Base-by-base conservation (phyloP, 2,329 filamentous ascomycete species). In the Alternaria metachromatica region DNA sequence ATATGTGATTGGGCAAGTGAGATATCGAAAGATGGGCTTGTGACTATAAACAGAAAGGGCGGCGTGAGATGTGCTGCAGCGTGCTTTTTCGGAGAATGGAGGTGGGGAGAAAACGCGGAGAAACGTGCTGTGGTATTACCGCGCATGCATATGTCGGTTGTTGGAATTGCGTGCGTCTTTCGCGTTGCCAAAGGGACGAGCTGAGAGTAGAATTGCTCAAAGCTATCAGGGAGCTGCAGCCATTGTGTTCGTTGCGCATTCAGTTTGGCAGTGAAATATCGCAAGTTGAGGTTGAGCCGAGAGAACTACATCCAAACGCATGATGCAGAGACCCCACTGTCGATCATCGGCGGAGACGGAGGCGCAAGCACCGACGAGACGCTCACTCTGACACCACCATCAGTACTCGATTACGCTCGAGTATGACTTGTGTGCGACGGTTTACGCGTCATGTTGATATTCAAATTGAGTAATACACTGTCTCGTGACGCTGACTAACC, bases 101-200 rank as follows among this genome's bases (percentile, higher is more conserved):
- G 41, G 68, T 67, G 68, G 68, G 68, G 68, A 65, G 67, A 60
- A 70, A 64, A 61, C 63, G 53, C 68, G 68, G 63, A 68, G 59
- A 25, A 60, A 56, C 33, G 21, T 37, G 48, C 28, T 50, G 49
- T 43, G 33, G 37, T 55, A 44, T 30, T 18, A 60, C 58, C 50
- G 30, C 43, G 58, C 50, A 18, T 62, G 55, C 54, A 56, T 49
- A 53, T 58, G 55, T 60, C 55, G 58, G 58, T 45, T 55, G 11
- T 56, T 48, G 26, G 12, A 9, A 25, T 41, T 28, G 37, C 41
- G 9, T 28, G 15, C 12, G 37, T 41, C 37, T n/a, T 2, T 41
- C n/a, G 23, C 23, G 23, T 15, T 13, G 11, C 3, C 13, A 49
- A 11, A 11, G 13, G 7, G 0, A 45, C 5, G 3, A 4, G 3